A percentile compares a stretch with the other conserved stretches of the same genome.
phyloP scores from a whole-genome alignment of 306 rosid species.

The Spatholobus suberectus region DNA sequence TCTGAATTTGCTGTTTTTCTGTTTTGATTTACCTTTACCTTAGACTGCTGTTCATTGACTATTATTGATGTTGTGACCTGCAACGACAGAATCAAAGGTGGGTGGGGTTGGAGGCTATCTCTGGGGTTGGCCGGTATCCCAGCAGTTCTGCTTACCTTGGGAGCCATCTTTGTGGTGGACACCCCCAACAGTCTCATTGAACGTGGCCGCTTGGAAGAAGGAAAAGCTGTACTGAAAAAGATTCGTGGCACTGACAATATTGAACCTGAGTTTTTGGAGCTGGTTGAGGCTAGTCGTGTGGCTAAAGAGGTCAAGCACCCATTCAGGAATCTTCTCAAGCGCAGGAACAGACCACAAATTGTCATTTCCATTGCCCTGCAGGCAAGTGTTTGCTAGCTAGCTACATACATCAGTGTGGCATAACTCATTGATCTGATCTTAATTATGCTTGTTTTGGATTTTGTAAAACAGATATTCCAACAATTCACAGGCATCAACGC shows the following conservation, averaged over 20 bases:
- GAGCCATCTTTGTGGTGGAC: conserved; percentile 81
- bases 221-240: conserved; percentile 68
- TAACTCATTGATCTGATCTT: neutral
- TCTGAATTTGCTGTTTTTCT: neutral
- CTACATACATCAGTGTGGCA: too few relatives aligned
- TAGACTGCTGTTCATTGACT: neutral
- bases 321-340: conserved; percentile 73
- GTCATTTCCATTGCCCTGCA: conserved; percentile 81
- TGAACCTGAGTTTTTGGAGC: conserved; percentile 80
- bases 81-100: conserved; percentile 67
- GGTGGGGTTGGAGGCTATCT: conserved; percentile 99
- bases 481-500: conserved; percentile 93
- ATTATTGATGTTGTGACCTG: neutral
- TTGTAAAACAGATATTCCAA: conserved; percentile 73
- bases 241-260: conserved; percentile 80
- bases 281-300: conserved; percentile 79
- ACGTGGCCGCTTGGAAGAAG: conserved; percentile 82
- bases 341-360: conserved; percentile 81
- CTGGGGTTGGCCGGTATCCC: conserved; percentile 91
- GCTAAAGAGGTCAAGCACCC: conserved; percentile 85
- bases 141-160: conserved; percentile 72
- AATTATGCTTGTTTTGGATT: too few relatives aligned
- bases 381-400: too few relatives aligned
- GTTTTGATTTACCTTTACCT: neutral
- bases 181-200: conserved; percentile 94